These are phyloP conservation scores for Penicillium pancosmium DNA, from an alignment of 495 filamentous ascomycete species.

Conservation along the genomic window DNA sequence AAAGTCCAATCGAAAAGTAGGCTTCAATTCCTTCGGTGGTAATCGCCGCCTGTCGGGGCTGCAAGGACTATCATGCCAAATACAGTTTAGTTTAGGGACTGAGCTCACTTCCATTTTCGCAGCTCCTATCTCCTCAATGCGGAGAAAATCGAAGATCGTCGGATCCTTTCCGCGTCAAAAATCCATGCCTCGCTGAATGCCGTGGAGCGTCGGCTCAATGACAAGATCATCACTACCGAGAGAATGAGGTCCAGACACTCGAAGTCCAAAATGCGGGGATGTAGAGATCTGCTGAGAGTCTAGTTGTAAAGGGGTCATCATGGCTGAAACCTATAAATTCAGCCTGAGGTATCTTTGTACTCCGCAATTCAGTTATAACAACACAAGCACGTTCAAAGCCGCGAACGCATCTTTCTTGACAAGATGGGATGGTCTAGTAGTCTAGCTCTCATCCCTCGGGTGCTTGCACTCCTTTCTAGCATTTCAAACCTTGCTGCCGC, in stretches of 20 bases:
- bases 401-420: not conserved
- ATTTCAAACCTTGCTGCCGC: not conserved
- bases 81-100: not conserved
- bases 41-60: no score
- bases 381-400: not conserved
- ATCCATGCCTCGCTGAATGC: not conserved
- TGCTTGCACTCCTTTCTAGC: not conserved
- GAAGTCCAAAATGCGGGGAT: not conserved
- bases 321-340: not conserved
- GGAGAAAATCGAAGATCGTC: not conserved
- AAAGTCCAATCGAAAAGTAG: no score
- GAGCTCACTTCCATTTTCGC: not conserved
- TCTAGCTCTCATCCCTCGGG: not conserved
- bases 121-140: not conserved
- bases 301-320: not conserved
- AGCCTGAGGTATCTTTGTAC: not conserved
- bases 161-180: constrained; percentile 3
- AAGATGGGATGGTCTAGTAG: not conserved
- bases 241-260: not conserved
- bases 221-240: not conserved
- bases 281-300: not conserved
- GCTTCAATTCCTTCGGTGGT: no score
- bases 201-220: not conserved
- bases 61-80: not conserved
- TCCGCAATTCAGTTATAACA: not conserved